These are phyloP conservation scores for Eudorina sp. DNA, from an alignment of 139 green algal genomes.

Conservation along the genomic window DNA sequence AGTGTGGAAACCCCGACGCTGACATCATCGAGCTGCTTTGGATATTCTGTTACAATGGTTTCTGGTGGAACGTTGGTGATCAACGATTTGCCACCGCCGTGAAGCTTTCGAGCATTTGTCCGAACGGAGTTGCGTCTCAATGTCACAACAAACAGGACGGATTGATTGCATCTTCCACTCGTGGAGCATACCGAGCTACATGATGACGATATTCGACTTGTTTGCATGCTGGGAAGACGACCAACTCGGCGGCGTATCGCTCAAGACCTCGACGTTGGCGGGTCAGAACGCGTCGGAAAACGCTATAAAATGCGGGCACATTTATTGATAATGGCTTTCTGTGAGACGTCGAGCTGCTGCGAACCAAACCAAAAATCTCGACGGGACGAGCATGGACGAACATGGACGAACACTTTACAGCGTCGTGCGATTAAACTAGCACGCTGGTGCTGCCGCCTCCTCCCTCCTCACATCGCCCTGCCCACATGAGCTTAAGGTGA, in stretches of 20 bases:
- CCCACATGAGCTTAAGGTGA: too few relatives aligned
- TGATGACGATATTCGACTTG: not conserved
- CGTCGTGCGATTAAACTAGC: too few relatives aligned
- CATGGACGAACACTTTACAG: too few relatives aligned
- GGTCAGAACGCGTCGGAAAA: too few relatives aligned
- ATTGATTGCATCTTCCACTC: slow-evolving; percentile 1
- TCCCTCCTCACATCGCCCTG: too few relatives aligned
- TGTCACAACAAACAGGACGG: not conserved
- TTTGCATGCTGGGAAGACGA: not conserved
- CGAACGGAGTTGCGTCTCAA: not conserved
- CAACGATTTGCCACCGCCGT: not conserved
- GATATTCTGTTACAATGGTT: slow-evolving; percentile 25
- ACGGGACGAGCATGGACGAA: too few relatives aligned
- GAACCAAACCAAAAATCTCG: too few relatives aligned
- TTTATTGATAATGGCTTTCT: too few relatives aligned
- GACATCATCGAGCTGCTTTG: slow-evolving; percentile 5
- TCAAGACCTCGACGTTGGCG: too few relatives aligned
- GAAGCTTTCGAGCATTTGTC: not conserved
- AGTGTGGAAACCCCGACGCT: not conserved
- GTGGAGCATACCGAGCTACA: slow-evolving; percentile 31
- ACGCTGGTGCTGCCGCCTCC: too few relatives aligned
- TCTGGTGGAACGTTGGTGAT: not conserved
- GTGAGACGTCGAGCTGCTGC: too few relatives aligned
- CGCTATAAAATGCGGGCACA: too few relatives aligned
- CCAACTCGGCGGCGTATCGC: not conserved